Percentiles rank a stretch among this genome's conserved stretches.
These are phyloP conservation scores for Petunia hybrid DNA, from an alignment of 305 asterid genomes.

Conservation along the genomic window DNA sequence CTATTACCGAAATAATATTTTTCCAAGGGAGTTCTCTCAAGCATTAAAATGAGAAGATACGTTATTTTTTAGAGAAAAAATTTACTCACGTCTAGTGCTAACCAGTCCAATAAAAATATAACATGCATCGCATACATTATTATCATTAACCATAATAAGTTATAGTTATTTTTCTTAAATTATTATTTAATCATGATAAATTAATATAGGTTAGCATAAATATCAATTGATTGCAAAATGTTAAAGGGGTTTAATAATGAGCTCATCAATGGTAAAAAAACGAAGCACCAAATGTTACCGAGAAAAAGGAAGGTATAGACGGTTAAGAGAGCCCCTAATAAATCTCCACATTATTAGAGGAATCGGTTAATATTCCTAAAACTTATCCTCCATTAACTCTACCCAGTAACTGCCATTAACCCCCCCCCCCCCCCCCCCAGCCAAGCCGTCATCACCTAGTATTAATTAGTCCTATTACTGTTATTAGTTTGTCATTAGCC, in stretches of 20 bases:
- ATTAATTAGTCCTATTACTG: not conserved
- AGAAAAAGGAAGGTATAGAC: not conserved
- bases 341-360: constrained; percentile 1
- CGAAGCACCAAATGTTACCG: not conserved
- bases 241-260: not conserved
- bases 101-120: too few species aligned
- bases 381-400: constrained; percentile 10
- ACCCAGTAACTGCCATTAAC: not conserved
- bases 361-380: not conserved
- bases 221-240: not conserved
- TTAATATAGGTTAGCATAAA: too few species aligned
- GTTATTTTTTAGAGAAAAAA: too few species aligned
- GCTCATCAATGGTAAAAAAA: not conserved
- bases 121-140: too few species aligned
- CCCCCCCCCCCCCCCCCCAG: not conserved
- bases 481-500: not conserved
- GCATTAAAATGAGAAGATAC: too few species aligned
- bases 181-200: not conserved
- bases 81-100: too few species aligned
- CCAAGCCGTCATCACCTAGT: not conserved
- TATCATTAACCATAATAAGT: too few species aligned
- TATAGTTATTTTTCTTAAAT: too few species aligned
- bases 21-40: too few species aligned
- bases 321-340: not conserved
- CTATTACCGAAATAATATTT: too few species aligned